A percentile compares a stretch with the other conserved stretches of the same genome.
phyloP scores from a whole-genome alignment of 2,329 filamentous ascomycete species.

The Cercospora beticola region DNA sequence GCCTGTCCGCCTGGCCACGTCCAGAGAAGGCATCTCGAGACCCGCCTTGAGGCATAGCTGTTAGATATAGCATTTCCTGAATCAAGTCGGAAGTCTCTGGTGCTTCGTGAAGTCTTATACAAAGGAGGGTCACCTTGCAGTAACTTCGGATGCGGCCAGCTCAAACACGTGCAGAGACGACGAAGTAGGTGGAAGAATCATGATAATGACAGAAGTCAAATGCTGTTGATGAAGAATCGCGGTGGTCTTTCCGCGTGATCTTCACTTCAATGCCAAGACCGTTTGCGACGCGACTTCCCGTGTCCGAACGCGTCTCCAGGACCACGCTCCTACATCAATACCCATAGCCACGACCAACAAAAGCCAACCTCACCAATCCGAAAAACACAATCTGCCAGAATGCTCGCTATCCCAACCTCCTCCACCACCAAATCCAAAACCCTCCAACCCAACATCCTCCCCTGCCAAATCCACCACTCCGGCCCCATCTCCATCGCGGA shows the following conservation, averaged over 20 bases:
- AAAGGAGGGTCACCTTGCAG: too few species aligned
- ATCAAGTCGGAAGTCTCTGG: too few species aligned
- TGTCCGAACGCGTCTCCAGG: not conserved
- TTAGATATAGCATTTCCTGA: too few species aligned
- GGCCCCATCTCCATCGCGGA: slow-evolving; percentile 65
- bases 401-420: slow-evolving; percentile 47
- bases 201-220: not conserved
- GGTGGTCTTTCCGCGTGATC: not conserved
- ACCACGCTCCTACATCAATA: not conserved
- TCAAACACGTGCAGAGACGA: too few species aligned
- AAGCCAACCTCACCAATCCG: not conserved
- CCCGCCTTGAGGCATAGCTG: too few species aligned
- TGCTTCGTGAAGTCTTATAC: too few species aligned
- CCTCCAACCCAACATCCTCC: slow-evolving; percentile 69
- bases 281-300: not conserved
- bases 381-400: slow-evolving; percentile 24
- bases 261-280: not conserved
- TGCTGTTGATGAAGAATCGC: not conserved
- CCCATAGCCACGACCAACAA: not conserved
- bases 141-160: too few species aligned
- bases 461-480: slow-evolving; percentile 76
- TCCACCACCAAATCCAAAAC: slow-evolving; percentile 34
- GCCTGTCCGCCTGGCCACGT: too few species aligned
- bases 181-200: too few species aligned
- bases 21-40: too few species aligned